These are phyloP conservation scores for Saturnispora dispora DNA, from an alignment of 805 yeast genomes.

Conservation along the genomic window DNA sequence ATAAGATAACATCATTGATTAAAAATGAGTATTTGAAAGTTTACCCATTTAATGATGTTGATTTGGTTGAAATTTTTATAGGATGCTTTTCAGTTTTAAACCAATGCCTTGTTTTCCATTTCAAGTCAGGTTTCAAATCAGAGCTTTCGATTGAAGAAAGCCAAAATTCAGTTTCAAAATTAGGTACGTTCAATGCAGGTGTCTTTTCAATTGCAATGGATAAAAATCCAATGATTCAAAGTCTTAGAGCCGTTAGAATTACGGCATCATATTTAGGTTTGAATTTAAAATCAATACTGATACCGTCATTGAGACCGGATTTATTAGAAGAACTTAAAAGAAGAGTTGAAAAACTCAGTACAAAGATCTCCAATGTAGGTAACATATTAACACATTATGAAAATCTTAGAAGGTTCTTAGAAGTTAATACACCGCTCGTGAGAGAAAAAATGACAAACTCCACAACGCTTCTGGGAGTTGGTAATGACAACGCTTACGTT, in stretches of 20 bases:
- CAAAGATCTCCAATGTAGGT: neutral
- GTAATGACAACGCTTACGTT: conserved; percentile 8
- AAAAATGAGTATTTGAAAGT: conserved; percentile 6
- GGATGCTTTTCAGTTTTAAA: conserved; percentile 7
- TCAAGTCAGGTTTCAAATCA: conserved; percentile 6
- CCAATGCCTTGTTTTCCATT: conserved; percentile 10
- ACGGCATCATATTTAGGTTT: conserved; percentile 3
- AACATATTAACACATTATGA: conserved; percentile 3
- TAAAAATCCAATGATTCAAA: neutral
- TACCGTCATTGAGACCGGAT: neutral
- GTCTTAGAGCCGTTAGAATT: neutral
- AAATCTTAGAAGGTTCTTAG: conserved; percentile 7
- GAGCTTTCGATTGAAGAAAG: conserved; percentile 6
- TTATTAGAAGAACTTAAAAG: conserved; percentile 6
- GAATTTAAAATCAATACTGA: conserved; percentile 6
- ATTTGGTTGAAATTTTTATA: neutral
- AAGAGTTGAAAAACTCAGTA: conserved; percentile 2
- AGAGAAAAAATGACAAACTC: neutral
- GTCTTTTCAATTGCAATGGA: conserved; percentile 9
- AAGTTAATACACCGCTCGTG: conserved; percentile 3
- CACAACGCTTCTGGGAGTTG: conserved; percentile 6
- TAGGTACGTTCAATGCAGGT: conserved; percentile 12
- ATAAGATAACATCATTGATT: conserved; percentile 5
- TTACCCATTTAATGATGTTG: conserved; percentile 1
- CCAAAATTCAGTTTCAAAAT: conserved; percentile 3